These are phyloP conservation scores for Thymus quinquecostatus DNA, from an alignment of 257 asterid species.

Conservation along the genomic window DNA sequence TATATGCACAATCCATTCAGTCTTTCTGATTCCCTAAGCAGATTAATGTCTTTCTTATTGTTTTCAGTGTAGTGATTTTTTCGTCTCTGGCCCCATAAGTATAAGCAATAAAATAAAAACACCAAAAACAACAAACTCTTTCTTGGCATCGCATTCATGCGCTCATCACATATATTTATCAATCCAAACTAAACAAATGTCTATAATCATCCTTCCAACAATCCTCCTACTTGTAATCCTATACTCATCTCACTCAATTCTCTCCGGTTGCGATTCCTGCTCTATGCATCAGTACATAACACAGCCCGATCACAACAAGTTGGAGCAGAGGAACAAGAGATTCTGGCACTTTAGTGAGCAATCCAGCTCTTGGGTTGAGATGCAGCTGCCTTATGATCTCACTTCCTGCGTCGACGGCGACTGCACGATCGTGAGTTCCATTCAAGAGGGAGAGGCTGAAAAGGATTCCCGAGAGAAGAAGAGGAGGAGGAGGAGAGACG, in stretches of 20 bases:
- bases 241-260: constrained; percentile 25
- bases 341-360: constrained; percentile 75
- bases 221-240: constrained; percentile 36
- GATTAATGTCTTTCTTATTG: too few relatives aligned
- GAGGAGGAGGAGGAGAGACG: too few relatives aligned
- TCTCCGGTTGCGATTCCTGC: constrained; percentile 45
- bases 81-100: too few relatives aligned
- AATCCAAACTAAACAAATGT: constrained; percentile 36
- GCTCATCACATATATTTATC: background rate
- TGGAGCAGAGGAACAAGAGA: constrained; percentile 61
- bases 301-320: constrained; percentile 41
- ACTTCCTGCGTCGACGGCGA: constrained; percentile 57
- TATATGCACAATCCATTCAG: background rate
- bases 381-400: constrained; percentile 61
- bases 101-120: constrained; percentile 16
- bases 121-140: constrained; percentile 25
- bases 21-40: too few relatives aligned
- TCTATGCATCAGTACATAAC: constrained; percentile 36
- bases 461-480: too few relatives aligned
- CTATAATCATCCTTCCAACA: constrained; percentile 29
- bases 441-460: constrained; percentile 33
- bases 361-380: constrained; percentile 72
- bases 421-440: constrained; percentile 56
- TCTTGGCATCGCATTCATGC: constrained; percentile 3
- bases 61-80: too few relatives aligned